These are phyloP conservation scores for Nigrograna mackinnonii DNA, from an alignment of 2,329 filamentous ascomycete species.

Conservation along the genomic window DNA sequence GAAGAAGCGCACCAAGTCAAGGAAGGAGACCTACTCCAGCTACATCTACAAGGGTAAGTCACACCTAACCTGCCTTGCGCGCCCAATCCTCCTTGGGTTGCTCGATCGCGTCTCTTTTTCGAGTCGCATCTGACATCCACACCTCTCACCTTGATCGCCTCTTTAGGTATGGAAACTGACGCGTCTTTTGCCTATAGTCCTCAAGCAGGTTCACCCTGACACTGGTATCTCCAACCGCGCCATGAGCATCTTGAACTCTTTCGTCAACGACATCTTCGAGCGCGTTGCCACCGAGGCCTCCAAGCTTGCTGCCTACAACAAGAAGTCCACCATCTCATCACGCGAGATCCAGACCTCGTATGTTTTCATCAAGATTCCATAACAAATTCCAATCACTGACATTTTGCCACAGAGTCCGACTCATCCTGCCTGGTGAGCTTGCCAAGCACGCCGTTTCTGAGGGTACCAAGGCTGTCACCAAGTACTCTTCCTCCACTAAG, in stretches of 20 bases:
- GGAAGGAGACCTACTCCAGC: constrained; percentile 99
- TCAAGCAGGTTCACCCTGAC: constrained; percentile 99
- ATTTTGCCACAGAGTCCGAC: constrained; percentile 66
- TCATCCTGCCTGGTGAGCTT: constrained; percentile 97
- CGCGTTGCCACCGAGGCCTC: constrained; percentile 97
- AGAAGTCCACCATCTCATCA: constrained; percentile 99
- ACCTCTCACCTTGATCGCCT: constrained; percentile 1
- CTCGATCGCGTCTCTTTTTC: constrained; percentile 1
- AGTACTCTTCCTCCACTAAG: constrained; percentile 99
- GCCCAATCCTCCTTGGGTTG: not conserved
- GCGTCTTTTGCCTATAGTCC: constrained; percentile 63
- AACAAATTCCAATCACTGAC: constrained; percentile 26
- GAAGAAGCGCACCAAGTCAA: constrained; percentile 99
- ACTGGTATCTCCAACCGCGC: constrained; percentile 99
- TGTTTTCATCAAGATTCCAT: constrained; percentile 35
- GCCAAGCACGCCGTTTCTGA: constrained; percentile 99
- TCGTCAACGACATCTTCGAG: constrained; percentile 99
- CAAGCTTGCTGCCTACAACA: constrained; percentile 99
- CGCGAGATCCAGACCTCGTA: constrained; percentile 98
- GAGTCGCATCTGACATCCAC: not conserved
- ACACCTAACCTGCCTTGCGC: constrained; percentile 12
- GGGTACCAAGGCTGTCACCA: constrained; percentile 99
- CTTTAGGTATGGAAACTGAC: constrained; percentile 31
- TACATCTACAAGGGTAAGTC: constrained; percentile 99
- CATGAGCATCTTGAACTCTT: constrained; percentile 99